Conservation (phyloP, 495 filamentous ascomycete species). For the Evernia prunastri region DNA sequence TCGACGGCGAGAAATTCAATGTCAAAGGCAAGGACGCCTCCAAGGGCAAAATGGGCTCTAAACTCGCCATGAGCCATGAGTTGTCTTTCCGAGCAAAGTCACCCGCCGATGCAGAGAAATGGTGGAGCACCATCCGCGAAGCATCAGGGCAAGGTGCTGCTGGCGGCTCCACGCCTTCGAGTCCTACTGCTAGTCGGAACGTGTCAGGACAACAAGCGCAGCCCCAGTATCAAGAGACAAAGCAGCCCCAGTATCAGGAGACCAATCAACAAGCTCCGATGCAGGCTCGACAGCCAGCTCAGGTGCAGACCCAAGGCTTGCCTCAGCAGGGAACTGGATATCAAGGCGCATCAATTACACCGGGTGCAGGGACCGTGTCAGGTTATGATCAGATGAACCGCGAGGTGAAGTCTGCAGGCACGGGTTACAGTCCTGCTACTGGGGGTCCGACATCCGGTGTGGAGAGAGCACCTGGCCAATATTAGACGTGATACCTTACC, state of each 20-base stretch:
- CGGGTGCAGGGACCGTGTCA: slow-evolving; percentile 9
- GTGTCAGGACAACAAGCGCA: slow-evolving; percentile 19
- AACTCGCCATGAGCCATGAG: slow-evolving; percentile 56
- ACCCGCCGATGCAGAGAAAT: slow-evolving; percentile 67
- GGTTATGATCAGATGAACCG: slow-evolving; percentile 13
- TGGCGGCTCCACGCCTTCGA: slow-evolving; percentile 27
- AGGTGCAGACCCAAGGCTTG: slow-evolving; percentile 34
- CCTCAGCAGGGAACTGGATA: slow-evolving; percentile 22
- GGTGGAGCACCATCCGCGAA: slow-evolving; percentile 63
- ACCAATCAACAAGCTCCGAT: slow-evolving; percentile 27
- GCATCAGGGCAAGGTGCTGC: slow-evolving; percentile 37
- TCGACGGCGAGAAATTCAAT: slow-evolving; percentile 77
- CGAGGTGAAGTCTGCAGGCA: background rate
- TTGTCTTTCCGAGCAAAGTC: slow-evolving; percentile 68
- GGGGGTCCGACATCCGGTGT: slow-evolving; percentile 21
- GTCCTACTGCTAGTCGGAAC: slow-evolving; percentile 29
- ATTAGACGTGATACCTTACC: too few relatives aligned
- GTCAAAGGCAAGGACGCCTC: slow-evolving; percentile 88
- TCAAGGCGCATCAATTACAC: slow-evolving; percentile 19
- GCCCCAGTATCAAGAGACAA: slow-evolving; percentile 21
- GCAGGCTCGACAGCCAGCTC: slow-evolving; percentile 32
- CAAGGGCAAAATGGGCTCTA: slow-evolving; percentile 52
- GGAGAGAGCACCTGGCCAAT: slow-evolving; percentile 26
- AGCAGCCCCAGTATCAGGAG: slow-evolving; percentile 25
- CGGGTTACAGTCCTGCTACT: slow-evolving; percentile 8